Percentiles rank a stretch among this genome's conserved stretches.
These are phyloP conservation scores for Penicillium sp. DNA, from an alignment of 2,329 filamentous ascomycete genomes.

Conservation along the genomic window DNA sequence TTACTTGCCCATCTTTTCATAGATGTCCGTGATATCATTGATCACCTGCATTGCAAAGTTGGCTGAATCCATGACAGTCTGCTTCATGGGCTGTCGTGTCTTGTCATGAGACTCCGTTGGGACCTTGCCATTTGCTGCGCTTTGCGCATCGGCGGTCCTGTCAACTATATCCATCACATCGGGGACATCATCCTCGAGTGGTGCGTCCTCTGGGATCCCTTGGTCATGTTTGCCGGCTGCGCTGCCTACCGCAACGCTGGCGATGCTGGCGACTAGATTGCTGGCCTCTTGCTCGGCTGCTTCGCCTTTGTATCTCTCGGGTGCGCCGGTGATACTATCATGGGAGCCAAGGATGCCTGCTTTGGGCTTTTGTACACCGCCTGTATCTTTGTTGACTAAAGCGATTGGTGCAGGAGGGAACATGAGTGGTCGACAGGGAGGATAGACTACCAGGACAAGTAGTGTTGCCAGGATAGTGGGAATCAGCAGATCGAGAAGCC, in stretches of 20 bases:
- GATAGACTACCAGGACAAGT: slow-evolving; percentile 67
- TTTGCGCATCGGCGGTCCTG: slow-evolving; percentile 57
- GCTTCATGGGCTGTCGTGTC: slow-evolving; percentile 76
- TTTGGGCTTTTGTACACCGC: slow-evolving; percentile 75
- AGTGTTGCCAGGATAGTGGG: slow-evolving; percentile 62
- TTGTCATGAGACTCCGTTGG: slow-evolving; percentile 64
- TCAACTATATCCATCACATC: slow-evolving; percentile 62
- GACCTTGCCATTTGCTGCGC: slow-evolving; percentile 54
- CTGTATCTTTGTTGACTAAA: slow-evolving; percentile 68
- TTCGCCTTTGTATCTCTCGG: slow-evolving; percentile 80
- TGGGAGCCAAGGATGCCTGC: slow-evolving; percentile 74
- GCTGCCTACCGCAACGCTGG: slow-evolving; percentile 71
- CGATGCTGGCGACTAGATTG: slow-evolving; percentile 75
- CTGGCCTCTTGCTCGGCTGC: slow-evolving; percentile 80
- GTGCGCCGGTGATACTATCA: slow-evolving; percentile 77
- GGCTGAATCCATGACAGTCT: slow-evolving; percentile 75
- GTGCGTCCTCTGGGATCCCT: slow-evolving; percentile 57
- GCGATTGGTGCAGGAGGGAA: slow-evolving; percentile 79
- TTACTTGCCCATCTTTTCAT: slow-evolving; percentile 65
- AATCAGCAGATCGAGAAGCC: slow-evolving; percentile 71
- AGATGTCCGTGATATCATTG: slow-evolving; percentile 61
- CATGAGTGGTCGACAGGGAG: slow-evolving; percentile 61
- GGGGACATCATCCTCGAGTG: slow-evolving; percentile 57
- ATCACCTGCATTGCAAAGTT: slow-evolving; percentile 70
- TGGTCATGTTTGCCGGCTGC: slow-evolving; percentile 77